phyloP scores from a whole-genome alignment of 768 basidiomycete species.

The Pluteus cervinus region DNA sequence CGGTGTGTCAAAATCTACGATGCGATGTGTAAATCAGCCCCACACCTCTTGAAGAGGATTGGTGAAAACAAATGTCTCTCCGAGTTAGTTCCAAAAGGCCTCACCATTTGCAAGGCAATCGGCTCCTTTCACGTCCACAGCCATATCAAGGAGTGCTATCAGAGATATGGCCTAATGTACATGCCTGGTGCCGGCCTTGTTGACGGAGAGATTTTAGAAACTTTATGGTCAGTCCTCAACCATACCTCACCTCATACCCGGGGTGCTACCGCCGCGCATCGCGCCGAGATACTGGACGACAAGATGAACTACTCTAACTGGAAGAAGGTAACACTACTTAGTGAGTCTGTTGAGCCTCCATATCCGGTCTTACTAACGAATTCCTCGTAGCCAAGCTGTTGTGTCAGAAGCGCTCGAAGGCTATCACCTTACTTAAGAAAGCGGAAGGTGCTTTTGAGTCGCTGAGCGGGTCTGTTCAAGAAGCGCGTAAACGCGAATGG shows the following conservation, averaged over 20 bases:
- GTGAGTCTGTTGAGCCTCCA: conserved; percentile 2
- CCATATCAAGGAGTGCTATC: no score
- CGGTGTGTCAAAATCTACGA: conserved; percentile 18
- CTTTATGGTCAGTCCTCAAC: conserved; percentile 12
- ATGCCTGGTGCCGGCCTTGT: conserved; percentile 7
- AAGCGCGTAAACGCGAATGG: no score
- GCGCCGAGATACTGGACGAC: conserved; percentile 12
- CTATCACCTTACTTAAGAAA: no score
- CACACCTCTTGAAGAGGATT: conserved; percentile 13
- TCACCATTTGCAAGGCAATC: conserved; percentile 3
- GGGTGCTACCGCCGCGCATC: conserved; percentile 7
- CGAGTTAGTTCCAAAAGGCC: neutral
- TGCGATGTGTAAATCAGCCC: conserved; percentile 20
- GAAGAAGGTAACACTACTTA: conserved; percentile 12
- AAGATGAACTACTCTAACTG: conserved; percentile 15
- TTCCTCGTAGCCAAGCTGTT: conserved; percentile 2
- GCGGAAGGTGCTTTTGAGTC: no score
- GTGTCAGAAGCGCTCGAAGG: conserved; percentile 1
- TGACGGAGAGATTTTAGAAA: conserved; percentile 14
- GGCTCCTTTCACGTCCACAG: conserved; percentile 13
- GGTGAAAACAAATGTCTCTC: conserved; percentile 1
- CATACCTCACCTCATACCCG: conserved; percentile 1
- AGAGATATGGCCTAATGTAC: conserved; percentile 12
- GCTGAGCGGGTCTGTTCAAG: no score
- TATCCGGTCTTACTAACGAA: neutral